Evolutionary conservation across 176 grass and related monocot species (phyloP).

Genomic region (Oryza glaberrima): DNA sequence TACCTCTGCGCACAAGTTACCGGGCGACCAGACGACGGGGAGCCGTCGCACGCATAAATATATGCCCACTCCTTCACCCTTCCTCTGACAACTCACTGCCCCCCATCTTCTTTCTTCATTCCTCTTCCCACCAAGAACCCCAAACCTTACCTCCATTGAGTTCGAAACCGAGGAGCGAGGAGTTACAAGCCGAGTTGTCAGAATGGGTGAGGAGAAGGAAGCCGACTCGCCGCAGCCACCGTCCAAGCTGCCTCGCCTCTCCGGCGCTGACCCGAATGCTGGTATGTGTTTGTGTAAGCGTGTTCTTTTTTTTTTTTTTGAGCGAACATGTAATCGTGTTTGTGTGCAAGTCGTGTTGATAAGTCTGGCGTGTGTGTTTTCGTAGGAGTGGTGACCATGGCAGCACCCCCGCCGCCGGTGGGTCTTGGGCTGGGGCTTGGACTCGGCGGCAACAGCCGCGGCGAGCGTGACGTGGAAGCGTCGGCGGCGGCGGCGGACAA

Average conservation of each 20-base stretch:
- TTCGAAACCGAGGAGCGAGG: neutral
- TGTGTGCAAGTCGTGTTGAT: neutral
- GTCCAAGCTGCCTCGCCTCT: slow-evolving; percentile 70
- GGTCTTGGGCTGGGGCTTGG: slow-evolving; percentile 68
- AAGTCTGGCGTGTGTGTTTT: neutral
- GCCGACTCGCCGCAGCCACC: slow-evolving; percentile 57
- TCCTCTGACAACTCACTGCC: slow-evolving; percentile 34
- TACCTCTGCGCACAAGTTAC: slow-evolving; percentile 26
- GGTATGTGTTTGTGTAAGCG: slow-evolving; percentile 31
- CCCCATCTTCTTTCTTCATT: neutral
- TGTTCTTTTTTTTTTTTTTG: neutral
- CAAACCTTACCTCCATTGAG: neutral
- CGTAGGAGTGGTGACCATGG: slow-evolving; percentile 70
- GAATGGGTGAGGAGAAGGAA: slow-evolving; percentile 54
- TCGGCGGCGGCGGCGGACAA: slow-evolving; percentile 2
- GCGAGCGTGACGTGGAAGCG: neutral
- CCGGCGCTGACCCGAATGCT: slow-evolving; percentile 39
- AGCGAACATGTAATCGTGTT: neutral
- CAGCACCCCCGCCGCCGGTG: slow-evolving; percentile 55
- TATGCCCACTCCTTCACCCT: slow-evolving; percentile 33
- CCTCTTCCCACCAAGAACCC: slow-evolving; percentile 33
- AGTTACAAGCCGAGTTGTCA: neutral
- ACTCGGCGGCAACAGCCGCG: slow-evolving; percentile 39
- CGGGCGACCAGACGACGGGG: slow-evolving; percentile 28
- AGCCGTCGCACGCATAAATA: slow-evolving; percentile 44